Conservation (phyloP, 306 rosid genomes). For the Mimosa pudica region DNA sequence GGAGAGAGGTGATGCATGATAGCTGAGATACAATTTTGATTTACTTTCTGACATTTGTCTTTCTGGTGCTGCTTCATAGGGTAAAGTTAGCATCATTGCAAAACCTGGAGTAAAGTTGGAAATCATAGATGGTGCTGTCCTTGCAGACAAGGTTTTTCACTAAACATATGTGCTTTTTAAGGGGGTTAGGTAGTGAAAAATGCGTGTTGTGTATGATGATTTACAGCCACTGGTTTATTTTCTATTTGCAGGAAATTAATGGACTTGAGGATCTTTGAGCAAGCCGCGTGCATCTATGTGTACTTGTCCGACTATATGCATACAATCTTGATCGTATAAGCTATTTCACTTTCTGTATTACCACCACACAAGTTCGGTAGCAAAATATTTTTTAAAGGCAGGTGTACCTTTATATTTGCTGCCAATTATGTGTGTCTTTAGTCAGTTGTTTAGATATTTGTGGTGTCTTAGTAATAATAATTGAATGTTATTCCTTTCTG, state of each 20-base stretch:
- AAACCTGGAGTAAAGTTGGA: slow-evolving; percentile 69
- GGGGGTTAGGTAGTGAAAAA: not conserved
- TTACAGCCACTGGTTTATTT: slow-evolving; percentile 12
- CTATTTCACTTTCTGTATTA: slow-evolving; percentile 5
- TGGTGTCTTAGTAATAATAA: too few species aligned
- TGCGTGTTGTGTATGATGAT: not conserved
- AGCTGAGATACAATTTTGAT: not conserved
- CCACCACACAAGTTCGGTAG: slow-evolving; percentile 25
- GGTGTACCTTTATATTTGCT: slow-evolving; percentile 28
- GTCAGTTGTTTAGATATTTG: too few species aligned
- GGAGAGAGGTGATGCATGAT: slow-evolving; percentile 1
- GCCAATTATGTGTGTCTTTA: slow-evolving; percentile 17
- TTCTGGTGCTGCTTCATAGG: slow-evolving; percentile 48
- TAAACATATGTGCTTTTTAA: too few species aligned
- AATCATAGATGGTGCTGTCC: slow-evolving; percentile 64
- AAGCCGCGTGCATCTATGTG: slow-evolving; percentile 25
- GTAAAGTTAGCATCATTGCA: slow-evolving; percentile 65
- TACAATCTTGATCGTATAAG: slow-evolving; percentile 15
- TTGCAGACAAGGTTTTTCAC: slow-evolving; percentile 65
- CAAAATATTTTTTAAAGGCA: slow-evolving; percentile 27
- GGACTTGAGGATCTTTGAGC: slow-evolving; percentile 72
- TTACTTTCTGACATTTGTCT: slow-evolving; percentile 19
- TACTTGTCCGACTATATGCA: slow-evolving; percentile 9
- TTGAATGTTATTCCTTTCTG: too few species aligned
- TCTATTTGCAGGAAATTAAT: slow-evolving; percentile 60